Percentiles rank a stretch among this genome's conserved stretches.
Evolutionary conservation across 208 protist species (phyloP).

Genomic region (Giardia duodenalis): DNA sequence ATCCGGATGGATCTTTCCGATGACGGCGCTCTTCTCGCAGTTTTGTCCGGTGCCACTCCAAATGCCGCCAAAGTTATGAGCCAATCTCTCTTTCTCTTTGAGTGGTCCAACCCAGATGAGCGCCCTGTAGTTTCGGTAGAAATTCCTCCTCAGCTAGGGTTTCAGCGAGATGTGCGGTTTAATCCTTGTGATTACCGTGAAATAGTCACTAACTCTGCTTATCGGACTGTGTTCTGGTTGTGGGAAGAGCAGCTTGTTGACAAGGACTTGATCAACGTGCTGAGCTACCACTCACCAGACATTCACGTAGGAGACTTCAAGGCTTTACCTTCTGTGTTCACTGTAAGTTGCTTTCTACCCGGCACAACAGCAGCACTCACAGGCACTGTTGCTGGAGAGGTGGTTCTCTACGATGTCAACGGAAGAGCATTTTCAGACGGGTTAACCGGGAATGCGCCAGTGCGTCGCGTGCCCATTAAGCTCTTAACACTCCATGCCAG

Average conservation of each 20-base stretch:
- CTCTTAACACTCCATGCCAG: neutral
- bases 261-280: neutral
- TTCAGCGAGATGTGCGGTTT: constrained; percentile 16
- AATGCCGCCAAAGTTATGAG: neutral
- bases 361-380: constrained; percentile 17
- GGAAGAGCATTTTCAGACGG: neutral
- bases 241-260: neutral
- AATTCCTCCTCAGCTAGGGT: neutral
- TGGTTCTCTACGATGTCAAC: constrained; percentile 27
- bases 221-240: constrained; percentile 12
- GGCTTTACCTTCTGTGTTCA: constrained; percentile 5
- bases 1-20: constrained; percentile 13
- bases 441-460: neutral
- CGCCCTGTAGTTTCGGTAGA: neutral
- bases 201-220: constrained; percentile 23
- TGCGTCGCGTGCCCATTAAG: neutral
- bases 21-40: constrained; percentile 9
- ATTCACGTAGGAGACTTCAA: constrained; percentile 4
- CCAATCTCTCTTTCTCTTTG: neutral
- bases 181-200: constrained; percentile 25
- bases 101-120: neutral
- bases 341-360: constrained; percentile 22
- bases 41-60: neutral
- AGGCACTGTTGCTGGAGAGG: constrained; percentile 12
- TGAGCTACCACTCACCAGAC: neutral